Conservation (phyloP, 371 early-diverging fungal species). For the Saksenaea oblongispora region DNA sequence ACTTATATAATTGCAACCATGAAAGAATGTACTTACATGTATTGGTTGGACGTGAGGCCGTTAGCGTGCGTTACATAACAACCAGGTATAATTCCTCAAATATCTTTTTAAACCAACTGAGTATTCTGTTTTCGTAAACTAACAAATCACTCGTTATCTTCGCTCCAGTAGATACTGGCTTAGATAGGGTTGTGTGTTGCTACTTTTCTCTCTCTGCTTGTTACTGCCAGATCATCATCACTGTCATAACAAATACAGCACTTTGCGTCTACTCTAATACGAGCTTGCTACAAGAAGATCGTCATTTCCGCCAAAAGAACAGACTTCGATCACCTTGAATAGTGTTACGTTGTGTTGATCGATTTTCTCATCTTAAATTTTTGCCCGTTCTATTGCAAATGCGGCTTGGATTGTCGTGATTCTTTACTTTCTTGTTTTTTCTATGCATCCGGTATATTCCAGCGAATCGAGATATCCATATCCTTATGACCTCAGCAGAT, state of each 20-base stretch:
- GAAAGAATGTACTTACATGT: not conserved
- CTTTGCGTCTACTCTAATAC: too few relatives aligned
- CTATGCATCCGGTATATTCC: not conserved
- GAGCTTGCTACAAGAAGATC: too few relatives aligned
- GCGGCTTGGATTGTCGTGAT: not conserved
- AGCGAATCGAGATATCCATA: too few relatives aligned
- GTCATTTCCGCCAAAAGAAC: too few relatives aligned
- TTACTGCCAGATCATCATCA: too few relatives aligned
- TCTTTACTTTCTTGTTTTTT: not conserved
- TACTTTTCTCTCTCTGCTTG: too few relatives aligned
- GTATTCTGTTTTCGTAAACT: not conserved
- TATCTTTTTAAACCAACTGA: slow-evolving; percentile 3
- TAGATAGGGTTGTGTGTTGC: too few relatives aligned
- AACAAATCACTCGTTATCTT: not conserved
- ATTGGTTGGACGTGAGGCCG: not conserved
- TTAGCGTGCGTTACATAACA: not conserved
- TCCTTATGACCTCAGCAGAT: too few relatives aligned
- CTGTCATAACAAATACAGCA: too few relatives aligned
- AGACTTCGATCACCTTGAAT: not conserved
- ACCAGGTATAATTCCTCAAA: slow-evolving; percentile 1
- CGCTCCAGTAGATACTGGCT: too few relatives aligned
- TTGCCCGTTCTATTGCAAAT: slow-evolving; percentile 2
- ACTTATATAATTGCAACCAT: not conserved
- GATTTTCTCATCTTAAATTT: not conserved
- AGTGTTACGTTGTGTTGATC: not conserved